Evolutionary conservation across 2,329 filamentous ascomycete species (phyloP).

Genomic region (Fusarium stilboides): DNA sequence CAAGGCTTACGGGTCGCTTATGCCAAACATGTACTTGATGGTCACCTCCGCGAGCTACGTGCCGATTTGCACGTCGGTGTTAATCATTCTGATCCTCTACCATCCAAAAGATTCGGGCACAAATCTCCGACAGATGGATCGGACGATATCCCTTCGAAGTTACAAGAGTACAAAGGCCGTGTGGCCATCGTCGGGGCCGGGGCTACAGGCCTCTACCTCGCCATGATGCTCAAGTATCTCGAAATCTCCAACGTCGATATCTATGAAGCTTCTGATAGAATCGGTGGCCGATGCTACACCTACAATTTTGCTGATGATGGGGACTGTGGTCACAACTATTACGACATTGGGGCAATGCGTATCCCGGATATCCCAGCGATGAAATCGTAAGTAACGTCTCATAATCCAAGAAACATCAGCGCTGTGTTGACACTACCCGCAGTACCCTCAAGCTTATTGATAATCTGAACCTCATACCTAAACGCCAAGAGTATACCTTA

Average conservation of each 20-base stretch:
- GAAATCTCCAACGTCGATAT: constrained; percentile 32
- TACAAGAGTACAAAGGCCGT: constrained; percentile 13
- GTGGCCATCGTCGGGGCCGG: constrained; percentile 35
- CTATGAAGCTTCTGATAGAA: constrained; percentile 23
- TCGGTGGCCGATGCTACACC: constrained; percentile 22
- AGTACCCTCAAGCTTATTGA: constrained; percentile 22
- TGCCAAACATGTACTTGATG: constrained; percentile 8
- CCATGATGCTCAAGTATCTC: constrained; percentile 37
- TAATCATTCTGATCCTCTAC: neutral
- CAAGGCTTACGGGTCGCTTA: constrained; percentile 10
- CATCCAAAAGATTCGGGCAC: neutral
- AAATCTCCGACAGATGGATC: neutral
- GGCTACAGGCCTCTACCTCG: constrained; percentile 27
- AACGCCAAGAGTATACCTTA: neutral
- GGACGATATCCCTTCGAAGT: neutral
- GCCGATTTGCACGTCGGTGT: neutral
- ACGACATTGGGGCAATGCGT: constrained; percentile 38
- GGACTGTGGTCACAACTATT: constrained; percentile 30
- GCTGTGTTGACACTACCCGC: fast-evolving
- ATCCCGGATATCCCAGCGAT: constrained; percentile 30
- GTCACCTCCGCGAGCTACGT: neutral
- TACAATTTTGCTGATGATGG: constrained; percentile 14
- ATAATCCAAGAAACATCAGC: too few species aligned
- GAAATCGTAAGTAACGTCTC: constrained; percentile 19
- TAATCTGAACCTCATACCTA: neutral